Percentiles rank a stretch among this genome's conserved stretches.
Evolutionary conservation across 768 basidiomycete genomes (phyloP).

Genomic region (Tylopilus felleus): DNA sequence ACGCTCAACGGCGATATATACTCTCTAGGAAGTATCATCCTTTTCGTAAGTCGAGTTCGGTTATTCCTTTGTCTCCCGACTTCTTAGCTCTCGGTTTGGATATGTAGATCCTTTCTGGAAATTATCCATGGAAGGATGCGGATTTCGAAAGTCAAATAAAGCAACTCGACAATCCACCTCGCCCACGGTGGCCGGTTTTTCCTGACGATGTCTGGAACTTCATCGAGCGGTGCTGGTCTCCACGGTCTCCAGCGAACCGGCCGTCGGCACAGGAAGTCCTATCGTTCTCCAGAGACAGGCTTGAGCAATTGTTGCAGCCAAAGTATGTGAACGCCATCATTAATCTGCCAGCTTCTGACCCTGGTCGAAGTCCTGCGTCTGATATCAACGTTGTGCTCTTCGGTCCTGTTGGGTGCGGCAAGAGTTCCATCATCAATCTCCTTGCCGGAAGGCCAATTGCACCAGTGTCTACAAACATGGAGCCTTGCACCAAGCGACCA

Average conservation of each 20-base stretch:
- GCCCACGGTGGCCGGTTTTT: conserved; percentile 2
- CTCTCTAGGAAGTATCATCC: conserved; percentile 3
- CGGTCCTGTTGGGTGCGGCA: conserved; percentile 17
- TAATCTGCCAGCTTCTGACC: neutral
- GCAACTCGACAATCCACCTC: neutral
- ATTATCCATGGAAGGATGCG: neutral
- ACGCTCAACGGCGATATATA: conserved; percentile 3
- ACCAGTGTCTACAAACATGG: conserved; percentile 17
- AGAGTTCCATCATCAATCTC: conserved; percentile 23
- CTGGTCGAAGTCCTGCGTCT: neutral
- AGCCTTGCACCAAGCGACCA: conserved; percentile 30
- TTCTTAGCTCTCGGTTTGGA: neutral
- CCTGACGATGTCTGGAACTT: neutral
- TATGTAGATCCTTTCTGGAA: conserved; percentile 1
- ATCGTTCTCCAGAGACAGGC: neutral
- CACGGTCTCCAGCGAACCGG: neutral
- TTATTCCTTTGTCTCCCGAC: neutral
- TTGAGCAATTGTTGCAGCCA: neutral
- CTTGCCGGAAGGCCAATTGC: conserved; percentile 22
- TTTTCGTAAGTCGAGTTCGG: neutral
- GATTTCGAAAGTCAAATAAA: neutral
- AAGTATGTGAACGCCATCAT: neutral
- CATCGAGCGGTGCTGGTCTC: conserved; percentile 7
- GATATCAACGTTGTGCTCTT: conserved; percentile 11
- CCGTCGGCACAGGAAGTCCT: neutral